Conservation (phyloP, 2,329 filamentous ascomycete species). For the Penicillium verrucosum region DNA sequence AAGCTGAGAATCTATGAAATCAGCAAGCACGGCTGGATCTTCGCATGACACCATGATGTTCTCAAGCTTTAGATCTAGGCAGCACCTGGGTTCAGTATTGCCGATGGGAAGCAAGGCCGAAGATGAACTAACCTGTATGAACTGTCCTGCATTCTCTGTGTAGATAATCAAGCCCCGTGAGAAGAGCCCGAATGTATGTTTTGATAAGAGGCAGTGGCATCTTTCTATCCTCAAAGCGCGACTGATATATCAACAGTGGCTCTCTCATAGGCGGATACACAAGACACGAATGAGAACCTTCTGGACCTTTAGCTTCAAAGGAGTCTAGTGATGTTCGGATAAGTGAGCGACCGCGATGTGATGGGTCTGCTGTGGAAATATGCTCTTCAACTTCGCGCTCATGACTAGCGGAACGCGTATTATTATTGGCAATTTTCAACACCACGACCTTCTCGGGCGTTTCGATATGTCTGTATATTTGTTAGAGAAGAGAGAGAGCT, state of each 20-base stretch:
- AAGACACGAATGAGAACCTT: conserved; percentile 37
- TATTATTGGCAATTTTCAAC: conserved; percentile 29
- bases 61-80: conserved; percentile 44
- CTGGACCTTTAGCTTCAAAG: conserved; percentile 32
- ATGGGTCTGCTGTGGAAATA: conserved; percentile 31
- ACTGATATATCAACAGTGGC: conserved; percentile 36
- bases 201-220: conserved; percentile 37
- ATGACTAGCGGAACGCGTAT: conserved; percentile 21
- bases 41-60: conserved; percentile 43
- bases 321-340: conserved; percentile 36
- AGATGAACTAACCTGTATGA: conserved; percentile 38
- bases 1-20: conserved; percentile 33
- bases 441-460: conserved; percentile 28
- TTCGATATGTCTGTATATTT: conserved; percentile 24
- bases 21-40: conserved; percentile 30
- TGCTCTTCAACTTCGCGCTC: conserved; percentile 36
- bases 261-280: conserved; percentile 41
- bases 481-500: conserved; percentile 21
- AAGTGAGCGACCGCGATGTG: conserved; percentile 34
- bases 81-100: conserved; percentile 14
- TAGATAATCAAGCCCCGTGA: conserved; percentile 45
- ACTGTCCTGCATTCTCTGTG: conserved; percentile 42
- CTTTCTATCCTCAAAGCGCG: conserved; percentile 28
- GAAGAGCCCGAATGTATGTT: conserved; percentile 37
- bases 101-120: conserved; percentile 6